These are phyloP conservation scores for Macadamia tetraphylla DNA, from an alignment of 164 flowering plant genomes.

Conservation along the genomic window DNA sequence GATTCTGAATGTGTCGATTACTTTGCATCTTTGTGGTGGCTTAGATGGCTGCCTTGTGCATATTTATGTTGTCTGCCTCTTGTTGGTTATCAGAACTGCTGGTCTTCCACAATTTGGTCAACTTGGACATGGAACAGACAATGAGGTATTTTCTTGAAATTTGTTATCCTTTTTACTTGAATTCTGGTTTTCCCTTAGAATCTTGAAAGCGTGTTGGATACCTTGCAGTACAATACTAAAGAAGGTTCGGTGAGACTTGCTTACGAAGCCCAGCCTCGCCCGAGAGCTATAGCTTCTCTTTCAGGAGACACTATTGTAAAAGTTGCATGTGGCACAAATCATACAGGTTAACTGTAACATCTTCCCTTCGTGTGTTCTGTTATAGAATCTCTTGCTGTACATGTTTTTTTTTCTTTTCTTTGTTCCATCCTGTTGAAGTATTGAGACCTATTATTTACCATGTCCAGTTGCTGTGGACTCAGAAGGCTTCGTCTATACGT, in stretches of 20 bases:
- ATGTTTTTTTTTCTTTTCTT: background rate
- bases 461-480: slow-evolving; percentile 87
- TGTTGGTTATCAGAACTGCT: slow-evolving; percentile 64
- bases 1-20: no score
- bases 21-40: background rate
- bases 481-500: slow-evolving; percentile 92
- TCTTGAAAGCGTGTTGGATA: slow-evolving; percentile 2
- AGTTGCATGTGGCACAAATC: slow-evolving; percentile 97
- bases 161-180: background rate
- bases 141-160: slow-evolving; percentile 54
- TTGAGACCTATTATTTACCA: slow-evolving; percentile 3
- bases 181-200: background rate
- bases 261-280: slow-evolving; percentile 93
- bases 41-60: background rate
- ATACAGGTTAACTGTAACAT: slow-evolving; percentile 56
- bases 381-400: background rate
- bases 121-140: slow-evolving; percentile 97
- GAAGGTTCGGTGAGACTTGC: slow-evolving; percentile 93
- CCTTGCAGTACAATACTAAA: slow-evolving; percentile 85
- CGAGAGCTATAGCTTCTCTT: slow-evolving; percentile 76
- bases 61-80: background rate
- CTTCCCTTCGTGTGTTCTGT: background rate
- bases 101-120: slow-evolving; percentile 99
- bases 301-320: slow-evolving; percentile 74
- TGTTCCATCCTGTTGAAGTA: background rate